phyloP scores from a whole-genome alignment of 2,329 filamentous ascomycete species.

The Coleophoma eucalyptorum region DNA sequence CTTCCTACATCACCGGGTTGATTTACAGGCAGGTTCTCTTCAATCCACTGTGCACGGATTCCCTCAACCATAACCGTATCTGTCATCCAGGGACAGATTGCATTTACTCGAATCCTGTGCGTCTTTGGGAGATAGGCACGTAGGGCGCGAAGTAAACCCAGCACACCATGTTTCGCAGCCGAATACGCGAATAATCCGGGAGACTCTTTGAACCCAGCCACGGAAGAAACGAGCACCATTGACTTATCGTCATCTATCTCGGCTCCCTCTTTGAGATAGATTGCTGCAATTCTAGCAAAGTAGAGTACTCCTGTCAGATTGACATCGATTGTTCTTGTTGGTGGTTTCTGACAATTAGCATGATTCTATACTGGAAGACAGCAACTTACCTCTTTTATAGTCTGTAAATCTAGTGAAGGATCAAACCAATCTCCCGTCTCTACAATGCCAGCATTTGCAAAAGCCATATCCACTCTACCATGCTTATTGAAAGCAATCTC shows the following conservation, averaged over 20 bases:
- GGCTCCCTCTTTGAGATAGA: slow-evolving; percentile 6
- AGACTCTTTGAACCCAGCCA: slow-evolving; percentile 37
- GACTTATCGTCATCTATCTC: slow-evolving; percentile 6
- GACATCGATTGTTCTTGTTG: slow-evolving; percentile 28
- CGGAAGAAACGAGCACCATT: slow-evolving; percentile 36
- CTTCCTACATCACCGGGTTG: slow-evolving; percentile 41
- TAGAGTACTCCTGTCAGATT: slow-evolving; percentile 12
- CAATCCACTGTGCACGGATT: slow-evolving; percentile 32
- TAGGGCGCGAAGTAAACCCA: slow-evolving; percentile 47
- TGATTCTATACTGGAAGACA: background rate
- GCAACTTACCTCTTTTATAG: background rate
- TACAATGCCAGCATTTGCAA: slow-evolving; percentile 48
- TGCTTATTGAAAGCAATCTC: slow-evolving; percentile 35
- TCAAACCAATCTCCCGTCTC: slow-evolving; percentile 33
- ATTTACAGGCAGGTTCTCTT: slow-evolving; percentile 22
- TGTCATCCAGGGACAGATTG: slow-evolving; percentile 52
- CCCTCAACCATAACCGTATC: slow-evolving; percentile 35
- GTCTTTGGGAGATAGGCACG: slow-evolving; percentile 28
- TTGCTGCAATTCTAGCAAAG: slow-evolving; percentile 11
- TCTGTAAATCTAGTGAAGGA: slow-evolving; percentile 1
- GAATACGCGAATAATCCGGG: slow-evolving; percentile 7
- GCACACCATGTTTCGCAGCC: slow-evolving; percentile 43
- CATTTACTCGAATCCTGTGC: slow-evolving; percentile 47
- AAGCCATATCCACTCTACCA: slow-evolving; percentile 12
- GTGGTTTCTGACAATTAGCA: slow-evolving; percentile 44